Percentiles rank a stretch among this genome's conserved stretches.
Conservation (phyloP, 192 early-diverging fungal species). For the Phlyctochytrium bullatum region DNA sequence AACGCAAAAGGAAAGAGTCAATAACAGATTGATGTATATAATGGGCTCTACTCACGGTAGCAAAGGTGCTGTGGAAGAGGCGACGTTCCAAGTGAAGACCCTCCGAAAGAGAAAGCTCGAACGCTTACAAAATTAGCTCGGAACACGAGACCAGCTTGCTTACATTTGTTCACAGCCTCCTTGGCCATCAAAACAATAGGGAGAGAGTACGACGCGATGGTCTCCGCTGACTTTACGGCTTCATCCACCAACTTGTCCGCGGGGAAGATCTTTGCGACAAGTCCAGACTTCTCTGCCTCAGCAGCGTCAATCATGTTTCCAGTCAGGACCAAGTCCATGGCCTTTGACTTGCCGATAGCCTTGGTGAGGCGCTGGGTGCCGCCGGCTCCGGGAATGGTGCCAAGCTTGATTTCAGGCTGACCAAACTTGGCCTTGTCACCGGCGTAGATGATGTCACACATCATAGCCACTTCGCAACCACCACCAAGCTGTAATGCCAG, state of each 20-base stretch:
- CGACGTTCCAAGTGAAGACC: constrained; percentile 91
- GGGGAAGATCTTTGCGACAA: constrained; percentile 90
- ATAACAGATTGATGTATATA: constrained; percentile 14
- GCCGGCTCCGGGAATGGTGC: constrained; percentile 85
- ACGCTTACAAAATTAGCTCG: constrained; percentile 65
- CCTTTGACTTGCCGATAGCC: constrained; percentile 96
- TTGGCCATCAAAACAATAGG: constrained; percentile 92
- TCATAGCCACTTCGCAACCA: constrained; percentile 99
- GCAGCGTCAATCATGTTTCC: constrained; percentile 79
- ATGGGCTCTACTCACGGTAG: constrained; percentile 57
- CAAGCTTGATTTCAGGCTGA: constrained; percentile 98
- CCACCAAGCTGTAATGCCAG: constrained; percentile 74
- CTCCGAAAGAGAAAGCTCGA: constrained; percentile 78
- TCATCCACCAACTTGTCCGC: constrained; percentile 83
- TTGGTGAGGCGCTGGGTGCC: constrained; percentile 73
- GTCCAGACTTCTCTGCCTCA: constrained; percentile 78
- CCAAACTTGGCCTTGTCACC: constrained; percentile 96
- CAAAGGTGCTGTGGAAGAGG: constrained; percentile 90
- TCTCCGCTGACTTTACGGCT: constrained; percentile 82
- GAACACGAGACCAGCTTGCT: not conserved
- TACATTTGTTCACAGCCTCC: constrained; percentile 91
- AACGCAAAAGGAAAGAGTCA: not conserved
- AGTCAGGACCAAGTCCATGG: constrained; percentile 94
- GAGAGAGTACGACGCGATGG: constrained; percentile 82
- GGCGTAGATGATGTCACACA: constrained; percentile 96